These are phyloP conservation scores for Aspergillus baeticus DNA, from an alignment of 495 filamentous ascomycete species.

Conservation along the genomic window DNA sequence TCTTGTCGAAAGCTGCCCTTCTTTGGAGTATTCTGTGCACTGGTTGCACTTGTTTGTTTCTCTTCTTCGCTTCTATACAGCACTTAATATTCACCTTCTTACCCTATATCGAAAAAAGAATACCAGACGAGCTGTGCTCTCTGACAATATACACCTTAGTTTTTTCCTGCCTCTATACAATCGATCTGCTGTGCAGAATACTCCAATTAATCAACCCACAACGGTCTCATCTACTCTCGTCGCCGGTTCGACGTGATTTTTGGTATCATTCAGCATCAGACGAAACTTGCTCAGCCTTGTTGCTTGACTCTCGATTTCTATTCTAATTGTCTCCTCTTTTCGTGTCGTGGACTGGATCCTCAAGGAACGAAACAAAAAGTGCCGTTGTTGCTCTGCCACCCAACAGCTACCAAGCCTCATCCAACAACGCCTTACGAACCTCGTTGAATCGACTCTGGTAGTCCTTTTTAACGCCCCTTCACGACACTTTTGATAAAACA, in stretches of 20 bases:
- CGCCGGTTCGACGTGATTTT: conserved; percentile 51
- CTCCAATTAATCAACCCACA: conserved; percentile 31
- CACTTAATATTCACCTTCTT: conserved; percentile 22
- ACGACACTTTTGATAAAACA: conserved; percentile 21
- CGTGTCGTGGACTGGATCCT: conserved; percentile 31
- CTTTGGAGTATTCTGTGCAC: conserved; percentile 50
- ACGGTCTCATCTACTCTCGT: conserved; percentile 34
- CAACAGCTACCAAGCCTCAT: conserved; percentile 14
- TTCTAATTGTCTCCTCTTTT: conserved; percentile 12
- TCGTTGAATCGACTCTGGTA: conserved; percentile 25
- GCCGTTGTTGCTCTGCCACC: conserved; percentile 17
- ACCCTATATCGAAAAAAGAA: conserved; percentile 27
- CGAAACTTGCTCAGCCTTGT: conserved; percentile 25
- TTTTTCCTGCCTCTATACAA: conserved; percentile 14
- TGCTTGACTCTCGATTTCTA: conserved; percentile 15
- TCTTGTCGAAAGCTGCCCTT: conserved; percentile 61
- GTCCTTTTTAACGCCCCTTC: conserved; percentile 17
- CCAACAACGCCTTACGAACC: conserved; percentile 9
- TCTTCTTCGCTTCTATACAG: conserved; percentile 53
- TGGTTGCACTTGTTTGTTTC: conserved; percentile 47
- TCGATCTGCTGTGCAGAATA: conserved; percentile 27
- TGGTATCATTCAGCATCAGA: conserved; percentile 38
- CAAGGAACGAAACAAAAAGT: conserved; percentile 14
- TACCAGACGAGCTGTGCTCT: conserved; percentile 48
- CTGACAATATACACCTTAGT: conserved; percentile 27